A percentile compares a stretch with the other conserved stretches of the same genome.
Evolutionary conservation across 2,329 filamentous ascomycete species (phyloP).

Genomic region (Colletotrichum incanum): DNA sequence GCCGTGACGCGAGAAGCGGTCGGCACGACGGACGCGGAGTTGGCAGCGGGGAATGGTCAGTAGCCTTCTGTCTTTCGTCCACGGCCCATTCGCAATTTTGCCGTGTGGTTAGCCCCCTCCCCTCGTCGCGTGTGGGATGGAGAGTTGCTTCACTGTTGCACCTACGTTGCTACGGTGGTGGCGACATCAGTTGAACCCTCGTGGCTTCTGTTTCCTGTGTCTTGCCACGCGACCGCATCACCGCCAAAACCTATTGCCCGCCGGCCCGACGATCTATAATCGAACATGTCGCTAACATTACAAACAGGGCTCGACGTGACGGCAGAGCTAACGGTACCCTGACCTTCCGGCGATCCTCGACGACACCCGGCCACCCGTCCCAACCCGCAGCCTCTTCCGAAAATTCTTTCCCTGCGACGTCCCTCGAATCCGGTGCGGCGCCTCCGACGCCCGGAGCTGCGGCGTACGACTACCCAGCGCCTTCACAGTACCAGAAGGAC

Average conservation of each 20-base stretch:
- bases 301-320: slow-evolving; percentile 70
- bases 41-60: slow-evolving; percentile 82
- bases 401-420: slow-evolving; percentile 51
- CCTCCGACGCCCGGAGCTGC: slow-evolving; percentile 57
- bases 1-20: slow-evolving; percentile 72
- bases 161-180: slow-evolving; percentile 1
- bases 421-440: slow-evolving; percentile 48
- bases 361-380: slow-evolving; percentile 65
- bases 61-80: slow-evolving; percentile 45
- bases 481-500: slow-evolving; percentile 82
- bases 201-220: neutral
- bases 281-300: slow-evolving; percentile 4
- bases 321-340: slow-evolving; percentile 74
- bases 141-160: neutral
- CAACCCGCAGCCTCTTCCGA: slow-evolving; percentile 56
- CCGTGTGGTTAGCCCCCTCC: neutral
- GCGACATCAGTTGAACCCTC: neutral
- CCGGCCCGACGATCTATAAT: neutral
- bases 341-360: slow-evolving; percentile 76
- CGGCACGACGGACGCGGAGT: slow-evolving; percentile 70
- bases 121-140: neutral
- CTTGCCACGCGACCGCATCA: slow-evolving; percentile 29
- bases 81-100: neutral
- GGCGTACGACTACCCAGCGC: slow-evolving; percentile 50
- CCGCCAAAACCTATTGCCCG: neutral